Evolutionary conservation across 1,284 basidiomycete genomes (phyloP).

Genomic region (Jaminaea rosea): DNA sequence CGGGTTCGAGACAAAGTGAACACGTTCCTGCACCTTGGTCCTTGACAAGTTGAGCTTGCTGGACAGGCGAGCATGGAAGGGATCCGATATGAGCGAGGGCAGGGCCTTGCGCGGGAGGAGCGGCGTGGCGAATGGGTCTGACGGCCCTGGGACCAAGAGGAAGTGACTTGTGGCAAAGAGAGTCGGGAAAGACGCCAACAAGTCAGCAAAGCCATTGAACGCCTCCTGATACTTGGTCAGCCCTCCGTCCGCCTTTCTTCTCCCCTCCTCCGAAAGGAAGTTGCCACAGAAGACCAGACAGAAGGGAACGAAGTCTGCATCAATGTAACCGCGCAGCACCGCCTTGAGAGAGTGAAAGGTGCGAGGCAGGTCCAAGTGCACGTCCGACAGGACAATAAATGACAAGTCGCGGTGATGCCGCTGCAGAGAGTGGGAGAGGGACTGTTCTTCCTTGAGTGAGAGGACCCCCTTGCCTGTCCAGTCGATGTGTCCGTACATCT

Average conservation of each 20-base stretch:
- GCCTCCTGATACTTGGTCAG: constrained; percentile 75
- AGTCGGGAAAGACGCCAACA: constrained; percentile 69
- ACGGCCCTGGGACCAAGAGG: constrained; percentile 84
- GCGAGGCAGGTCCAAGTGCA: constrained; percentile 82
- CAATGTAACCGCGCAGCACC: constrained; percentile 84
- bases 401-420: constrained; percentile 53
- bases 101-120: constrained; percentile 61
- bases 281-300: constrained; percentile 89
- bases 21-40: constrained; percentile 7
- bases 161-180: constrained; percentile 75
- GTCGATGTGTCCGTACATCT: constrained; percentile 64
- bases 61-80: constrained; percentile 8
- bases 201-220: constrained; percentile 74
- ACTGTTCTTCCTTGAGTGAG: constrained; percentile 73
- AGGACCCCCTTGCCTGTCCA: constrained; percentile 87
- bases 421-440: constrained; percentile 9
- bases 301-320: constrained; percentile 67
- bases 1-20: constrained; percentile 72
- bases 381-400: constrained; percentile 85
- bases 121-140: constrained; percentile 62
- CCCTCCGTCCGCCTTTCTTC: constrained; percentile 62
- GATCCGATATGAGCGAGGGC: constrained; percentile 59
- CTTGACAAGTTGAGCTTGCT: constrained; percentile 11
- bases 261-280: constrained; percentile 60
- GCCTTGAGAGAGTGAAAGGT: constrained; percentile 69